Evolutionary conservation across 2,329 filamentous ascomycete genomes (phyloP).

Genomic region (Sclerotinia glacialis): DNA sequence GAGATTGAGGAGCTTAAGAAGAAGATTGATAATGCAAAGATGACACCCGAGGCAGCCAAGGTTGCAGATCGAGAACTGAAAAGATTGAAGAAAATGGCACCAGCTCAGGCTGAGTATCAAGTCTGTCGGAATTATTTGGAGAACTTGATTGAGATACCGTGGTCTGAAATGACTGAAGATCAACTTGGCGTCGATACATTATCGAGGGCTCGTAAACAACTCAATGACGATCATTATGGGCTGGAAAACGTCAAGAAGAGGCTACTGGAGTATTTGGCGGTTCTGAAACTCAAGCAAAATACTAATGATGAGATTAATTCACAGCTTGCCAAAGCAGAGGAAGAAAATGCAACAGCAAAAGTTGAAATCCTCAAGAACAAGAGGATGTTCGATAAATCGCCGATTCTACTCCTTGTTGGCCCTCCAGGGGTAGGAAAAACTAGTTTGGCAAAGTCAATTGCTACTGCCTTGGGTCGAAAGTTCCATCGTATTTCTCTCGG

Average conservation of each 20-base stretch:
- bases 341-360: slow-evolving; percentile 55
- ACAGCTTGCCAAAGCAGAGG: slow-evolving; percentile 67
- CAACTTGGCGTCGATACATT: slow-evolving; percentile 79
- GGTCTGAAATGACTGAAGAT: slow-evolving; percentile 81
- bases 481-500: slow-evolving; percentile 97
- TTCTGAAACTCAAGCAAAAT: slow-evolving; percentile 91
- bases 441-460: slow-evolving; percentile 88
- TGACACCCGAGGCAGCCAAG: slow-evolving; percentile 82
- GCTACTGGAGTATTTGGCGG: slow-evolving; percentile 89
- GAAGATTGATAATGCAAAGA: slow-evolving; percentile 74
- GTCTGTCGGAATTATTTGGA: slow-evolving; percentile 92
- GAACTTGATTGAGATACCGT: slow-evolving; percentile 90
- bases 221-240: slow-evolving; percentile 95
- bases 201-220: slow-evolving; percentile 75
- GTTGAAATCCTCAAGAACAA: slow-evolving; percentile 75
- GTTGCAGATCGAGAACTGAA: slow-evolving; percentile 88
- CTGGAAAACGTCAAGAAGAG: slow-evolving; percentile 97
- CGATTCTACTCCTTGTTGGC: slow-evolving; percentile 88
- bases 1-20: slow-evolving; percentile 91
- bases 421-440: slow-evolving; percentile 97
- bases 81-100: slow-evolving; percentile 90
- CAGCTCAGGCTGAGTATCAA: slow-evolving; percentile 92
- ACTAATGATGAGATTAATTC: slow-evolving; percentile 80
- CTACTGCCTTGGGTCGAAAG: slow-evolving; percentile 85
- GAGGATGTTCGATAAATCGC: slow-evolving; percentile 89